phyloP scores from a whole-genome alignment of 768 basidiomycete species.

The Tulasnella sp. region DNA sequence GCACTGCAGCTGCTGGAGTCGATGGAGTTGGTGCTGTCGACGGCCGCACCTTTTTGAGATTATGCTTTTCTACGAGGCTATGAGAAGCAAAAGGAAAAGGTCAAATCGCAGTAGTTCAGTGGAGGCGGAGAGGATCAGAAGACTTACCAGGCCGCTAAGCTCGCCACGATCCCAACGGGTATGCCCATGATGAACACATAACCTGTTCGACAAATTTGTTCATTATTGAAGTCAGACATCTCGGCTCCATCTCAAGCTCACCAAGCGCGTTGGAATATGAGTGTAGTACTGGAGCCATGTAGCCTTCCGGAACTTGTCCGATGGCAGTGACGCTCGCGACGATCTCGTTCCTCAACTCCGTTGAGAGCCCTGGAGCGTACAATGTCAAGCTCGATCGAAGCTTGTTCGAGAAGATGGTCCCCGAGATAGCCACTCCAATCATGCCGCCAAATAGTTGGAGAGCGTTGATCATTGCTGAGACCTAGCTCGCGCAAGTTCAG shows the following conservation, averaged over 20 bases:
- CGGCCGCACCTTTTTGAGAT: neutral
- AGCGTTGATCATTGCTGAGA: conserved; percentile 28
- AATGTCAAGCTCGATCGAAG: neutral
- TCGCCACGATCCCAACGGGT: neutral
- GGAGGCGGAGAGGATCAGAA: neutral
- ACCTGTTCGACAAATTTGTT: neutral
- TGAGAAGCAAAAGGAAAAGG: too few species aligned
- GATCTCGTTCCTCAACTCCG: neutral
- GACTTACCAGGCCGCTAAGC: neutral
- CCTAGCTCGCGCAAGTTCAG: neutral
- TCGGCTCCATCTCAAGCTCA: neutral
- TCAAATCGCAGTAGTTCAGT: neutral
- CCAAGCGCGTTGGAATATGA: neutral
- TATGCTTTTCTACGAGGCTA: neutral
- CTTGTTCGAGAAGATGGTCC: neutral
- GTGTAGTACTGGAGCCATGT: neutral
- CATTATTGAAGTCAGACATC: too few species aligned
- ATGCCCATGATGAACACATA: neutral
- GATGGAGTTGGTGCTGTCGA: too few species aligned
- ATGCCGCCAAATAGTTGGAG: conserved; percentile 21
- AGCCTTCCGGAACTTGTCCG: neutral
- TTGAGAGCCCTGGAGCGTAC: neutral
- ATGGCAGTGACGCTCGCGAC: neutral
- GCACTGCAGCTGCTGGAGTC: too few species aligned
- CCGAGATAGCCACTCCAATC: neutral